Evolutionary conservation across 2,329 filamentous ascomycete species (phyloP).

Genomic region (Nectriaceae sp.): DNA sequence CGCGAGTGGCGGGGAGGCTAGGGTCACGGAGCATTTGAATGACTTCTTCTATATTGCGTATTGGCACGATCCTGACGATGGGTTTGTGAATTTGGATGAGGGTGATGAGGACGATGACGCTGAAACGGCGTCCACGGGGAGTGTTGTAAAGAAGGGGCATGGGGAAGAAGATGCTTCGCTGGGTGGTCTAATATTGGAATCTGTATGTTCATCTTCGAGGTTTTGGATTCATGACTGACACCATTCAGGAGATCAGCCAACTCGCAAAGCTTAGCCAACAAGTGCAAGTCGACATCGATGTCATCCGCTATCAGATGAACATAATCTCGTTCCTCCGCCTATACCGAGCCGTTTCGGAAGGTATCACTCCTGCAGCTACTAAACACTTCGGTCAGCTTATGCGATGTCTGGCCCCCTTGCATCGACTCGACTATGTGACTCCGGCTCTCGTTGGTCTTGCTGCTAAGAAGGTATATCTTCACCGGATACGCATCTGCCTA

Average conservation of each 20-base stretch:
- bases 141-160: constrained; percentile 45
- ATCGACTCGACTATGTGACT: constrained; percentile 77
- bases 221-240: constrained; percentile 10
- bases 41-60: constrained; percentile 89
- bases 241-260: constrained; percentile 54
- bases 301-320: constrained; percentile 84
- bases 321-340: constrained; percentile 84
- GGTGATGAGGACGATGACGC: constrained; percentile 33
- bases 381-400: constrained; percentile 72
- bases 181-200: constrained; percentile 40
- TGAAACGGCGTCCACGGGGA: constrained; percentile 42
- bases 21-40: constrained; percentile 64
- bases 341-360: constrained; percentile 79
- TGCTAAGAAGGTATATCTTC: constrained; percentile 82
- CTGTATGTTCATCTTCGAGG: constrained; percentile 35
- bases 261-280: constrained; percentile 60
- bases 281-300: constrained; percentile 71
- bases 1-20: constrained; percentile 46
- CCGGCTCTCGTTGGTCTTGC: constrained; percentile 83
- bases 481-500: constrained; percentile 72
- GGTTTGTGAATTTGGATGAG: constrained; percentile 75
- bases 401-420: constrained; percentile 76
- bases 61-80: constrained; percentile 73
- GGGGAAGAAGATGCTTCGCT: constrained; percentile 11
- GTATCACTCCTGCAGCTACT: constrained; percentile 77